Evolutionary conservation across 176 grass and related monocot species (phyloP).

Genomic region (Bolboschoenus planiculmis): DNA sequence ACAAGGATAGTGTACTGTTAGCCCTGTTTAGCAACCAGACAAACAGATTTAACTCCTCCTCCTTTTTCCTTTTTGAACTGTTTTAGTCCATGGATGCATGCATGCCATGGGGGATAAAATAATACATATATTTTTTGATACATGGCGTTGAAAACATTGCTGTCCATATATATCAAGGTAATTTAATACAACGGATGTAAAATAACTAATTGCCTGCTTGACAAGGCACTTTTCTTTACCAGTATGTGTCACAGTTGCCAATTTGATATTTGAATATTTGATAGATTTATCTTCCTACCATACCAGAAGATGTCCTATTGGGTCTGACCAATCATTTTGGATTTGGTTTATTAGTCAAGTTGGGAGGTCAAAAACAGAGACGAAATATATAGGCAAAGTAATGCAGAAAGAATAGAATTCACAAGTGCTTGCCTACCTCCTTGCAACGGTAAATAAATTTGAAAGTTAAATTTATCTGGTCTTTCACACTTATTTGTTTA

Average conservation of each 20-base stretch:
- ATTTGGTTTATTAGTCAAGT: not conserved
- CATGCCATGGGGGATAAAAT: not conserved
- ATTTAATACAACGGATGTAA: too few relatives aligned
- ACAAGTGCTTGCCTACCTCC: too few relatives aligned
- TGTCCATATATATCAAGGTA: too few relatives aligned
- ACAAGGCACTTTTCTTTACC: not conserved
- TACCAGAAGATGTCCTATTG: not conserved
- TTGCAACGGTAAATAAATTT: too few relatives aligned
- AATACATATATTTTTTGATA: not conserved
- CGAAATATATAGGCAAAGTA: too few relatives aligned
- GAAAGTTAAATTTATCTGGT: too few relatives aligned
- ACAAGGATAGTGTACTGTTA: not conserved
- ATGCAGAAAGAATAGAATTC: too few relatives aligned
- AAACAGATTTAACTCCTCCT: not conserved
- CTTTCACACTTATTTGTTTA: too few relatives aligned
- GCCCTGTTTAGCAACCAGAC: not conserved
- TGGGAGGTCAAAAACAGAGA: too few relatives aligned
- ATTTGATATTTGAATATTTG: not conserved
- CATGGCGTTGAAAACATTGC: too few relatives aligned
- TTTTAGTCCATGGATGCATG: not conserved
- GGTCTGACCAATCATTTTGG: not conserved
- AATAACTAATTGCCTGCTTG: too few relatives aligned
- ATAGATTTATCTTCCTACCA: not conserved
- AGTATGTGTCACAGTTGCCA: not conserved
- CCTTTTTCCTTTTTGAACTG: not conserved